Percentiles rank a stretch among this genome's conserved stretches.
Evolutionary conservation across 1,284 basidiomycete genomes (phyloP).

Genomic region (Malassezia equina): DNA sequence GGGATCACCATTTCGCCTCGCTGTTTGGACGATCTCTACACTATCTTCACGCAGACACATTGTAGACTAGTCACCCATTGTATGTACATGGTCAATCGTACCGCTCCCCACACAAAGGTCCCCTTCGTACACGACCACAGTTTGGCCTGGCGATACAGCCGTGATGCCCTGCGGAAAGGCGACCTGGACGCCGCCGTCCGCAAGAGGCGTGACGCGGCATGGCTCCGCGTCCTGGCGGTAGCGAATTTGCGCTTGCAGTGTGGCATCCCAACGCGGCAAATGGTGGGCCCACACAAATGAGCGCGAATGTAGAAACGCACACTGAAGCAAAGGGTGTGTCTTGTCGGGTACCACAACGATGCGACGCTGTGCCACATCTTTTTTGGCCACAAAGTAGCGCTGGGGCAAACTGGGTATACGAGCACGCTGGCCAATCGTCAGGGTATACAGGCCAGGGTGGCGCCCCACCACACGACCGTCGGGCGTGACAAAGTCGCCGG

Average conservation of each 20-base stretch:
- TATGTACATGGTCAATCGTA: slow-evolving; percentile 52
- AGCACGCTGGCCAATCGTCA: slow-evolving; percentile 74
- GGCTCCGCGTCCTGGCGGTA: slow-evolving; percentile 59
- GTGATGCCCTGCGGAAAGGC: slow-evolving; percentile 57
- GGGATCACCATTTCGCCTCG: slow-evolving; percentile 12
- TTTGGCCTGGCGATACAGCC: slow-evolving; percentile 70
- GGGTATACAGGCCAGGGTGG: slow-evolving; percentile 75
- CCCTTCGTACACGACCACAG: slow-evolving; percentile 62
- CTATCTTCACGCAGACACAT: not conserved
- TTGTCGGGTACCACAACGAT: slow-evolving; percentile 66
- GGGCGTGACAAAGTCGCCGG: slow-evolving; percentile 61
- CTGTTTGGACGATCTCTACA: slow-evolving; percentile 6
- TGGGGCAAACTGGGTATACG: slow-evolving; percentile 58
- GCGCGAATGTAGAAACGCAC: slow-evolving; percentile 17
- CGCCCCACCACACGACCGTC: slow-evolving; percentile 56
- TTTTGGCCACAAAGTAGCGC: slow-evolving; percentile 66
- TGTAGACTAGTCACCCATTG: slow-evolving; percentile 6
- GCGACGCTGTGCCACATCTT: slow-evolving; percentile 57
- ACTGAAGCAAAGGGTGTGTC: slow-evolving; percentile 62
- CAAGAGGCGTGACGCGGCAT: slow-evolving; percentile 49
- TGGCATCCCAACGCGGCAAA: slow-evolving; percentile 49
- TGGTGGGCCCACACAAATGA: slow-evolving; percentile 23
- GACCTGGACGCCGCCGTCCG: slow-evolving; percentile 23
- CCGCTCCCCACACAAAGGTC: slow-evolving; percentile 78
- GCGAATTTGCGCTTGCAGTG: slow-evolving; percentile 62